These are phyloP conservation scores for Casaregolazyma suthepensis DNA, from an alignment of 1,139 yeast species.

Conservation along the genomic window DNA sequence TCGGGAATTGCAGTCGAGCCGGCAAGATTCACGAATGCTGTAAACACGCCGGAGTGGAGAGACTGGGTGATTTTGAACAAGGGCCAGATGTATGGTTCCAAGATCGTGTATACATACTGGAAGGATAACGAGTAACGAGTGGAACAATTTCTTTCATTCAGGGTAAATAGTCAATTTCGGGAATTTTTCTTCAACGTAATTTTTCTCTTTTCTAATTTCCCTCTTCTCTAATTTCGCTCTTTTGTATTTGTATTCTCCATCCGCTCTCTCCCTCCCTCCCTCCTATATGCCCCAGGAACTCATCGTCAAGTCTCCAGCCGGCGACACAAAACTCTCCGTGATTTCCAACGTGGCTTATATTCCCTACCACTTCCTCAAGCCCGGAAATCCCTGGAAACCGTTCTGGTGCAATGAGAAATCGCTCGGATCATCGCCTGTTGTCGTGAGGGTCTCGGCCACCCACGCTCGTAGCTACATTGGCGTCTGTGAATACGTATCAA, in stretches of 20 bases:
- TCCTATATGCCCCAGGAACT: conserved; percentile 14
- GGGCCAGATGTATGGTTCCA: conserved; percentile 53
- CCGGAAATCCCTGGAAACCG: conserved; percentile 12
- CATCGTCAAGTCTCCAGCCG: conserved; percentile 10
- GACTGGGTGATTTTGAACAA: conserved; percentile 47
- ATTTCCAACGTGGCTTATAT: conserved; percentile 3
- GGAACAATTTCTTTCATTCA: not conserved
- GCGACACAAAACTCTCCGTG: conserved; percentile 3
- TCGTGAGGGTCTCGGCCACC: not conserved
- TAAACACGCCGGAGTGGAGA: conserved; percentile 44
- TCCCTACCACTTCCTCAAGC: conserved; percentile 3
- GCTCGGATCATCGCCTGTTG: conserved; percentile 6
- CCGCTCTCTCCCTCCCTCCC: not conserved
- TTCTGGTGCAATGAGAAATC: conserved; percentile 12
- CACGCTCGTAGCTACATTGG: conserved; percentile 15
- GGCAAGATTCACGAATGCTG: conserved; percentile 54
- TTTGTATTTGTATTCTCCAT: too few species aligned
- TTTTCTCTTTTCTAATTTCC: too few species aligned
- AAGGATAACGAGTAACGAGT: conserved; percentile 11
- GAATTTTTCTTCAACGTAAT: too few species aligned
- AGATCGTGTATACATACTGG: conserved; percentile 36
- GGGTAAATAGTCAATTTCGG: not conserved
- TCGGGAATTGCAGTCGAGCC: conserved; percentile 64
- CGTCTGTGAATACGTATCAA: conserved; percentile 15
- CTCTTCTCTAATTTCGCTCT: not conserved